Conservation (phyloP, 208 protist genomes). For the Hexamita inflata region DNA sequence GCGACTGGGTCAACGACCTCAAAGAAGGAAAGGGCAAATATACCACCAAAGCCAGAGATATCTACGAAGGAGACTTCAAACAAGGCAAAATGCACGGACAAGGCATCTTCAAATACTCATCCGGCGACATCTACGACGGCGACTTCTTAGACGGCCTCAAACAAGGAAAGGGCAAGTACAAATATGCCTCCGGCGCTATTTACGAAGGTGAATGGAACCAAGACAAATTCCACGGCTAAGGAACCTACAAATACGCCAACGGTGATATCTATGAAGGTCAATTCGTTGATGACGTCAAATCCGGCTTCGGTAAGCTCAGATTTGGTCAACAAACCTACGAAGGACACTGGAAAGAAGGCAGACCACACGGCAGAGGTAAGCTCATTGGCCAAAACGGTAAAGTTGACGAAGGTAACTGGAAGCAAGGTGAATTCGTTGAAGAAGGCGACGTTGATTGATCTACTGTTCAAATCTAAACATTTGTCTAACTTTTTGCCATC, state of each 20-base stretch:
- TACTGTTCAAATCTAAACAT: no score
- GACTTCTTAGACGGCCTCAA: constrained; percentile 14
- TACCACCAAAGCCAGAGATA: constrained; percentile 39
- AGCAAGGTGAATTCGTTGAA: no score
- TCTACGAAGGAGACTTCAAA: constrained; percentile 43
- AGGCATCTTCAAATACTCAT: constrained; percentile 39
- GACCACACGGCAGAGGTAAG: constrained; percentile 14
- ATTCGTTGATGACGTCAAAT: constrained; percentile 12
- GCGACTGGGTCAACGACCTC: constrained; percentile 12
- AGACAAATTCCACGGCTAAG: no score
- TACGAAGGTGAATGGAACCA: constrained; percentile 31
- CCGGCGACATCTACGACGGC: constrained; percentile 26
- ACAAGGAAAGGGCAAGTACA: constrained; percentile 18
- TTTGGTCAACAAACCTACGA: constrained; percentile 19
- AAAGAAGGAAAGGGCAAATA: constrained; percentile 32
- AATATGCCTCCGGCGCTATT: background rate
- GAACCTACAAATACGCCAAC: constrained; percentile 31
- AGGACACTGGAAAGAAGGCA: constrained; percentile 28
- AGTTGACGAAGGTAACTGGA: constrained; percentile 32
- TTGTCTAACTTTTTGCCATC: no score
- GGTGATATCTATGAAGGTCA: constrained; percentile 32
- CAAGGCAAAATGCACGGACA: constrained; percentile 31
- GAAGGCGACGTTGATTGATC: no score
- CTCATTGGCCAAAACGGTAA: constrained; percentile 30
- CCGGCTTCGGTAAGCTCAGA: constrained; percentile 18